phyloP scores from a whole-genome alignment of 2,329 filamentous ascomycete species.

The Beauveria sp. region DNA sequence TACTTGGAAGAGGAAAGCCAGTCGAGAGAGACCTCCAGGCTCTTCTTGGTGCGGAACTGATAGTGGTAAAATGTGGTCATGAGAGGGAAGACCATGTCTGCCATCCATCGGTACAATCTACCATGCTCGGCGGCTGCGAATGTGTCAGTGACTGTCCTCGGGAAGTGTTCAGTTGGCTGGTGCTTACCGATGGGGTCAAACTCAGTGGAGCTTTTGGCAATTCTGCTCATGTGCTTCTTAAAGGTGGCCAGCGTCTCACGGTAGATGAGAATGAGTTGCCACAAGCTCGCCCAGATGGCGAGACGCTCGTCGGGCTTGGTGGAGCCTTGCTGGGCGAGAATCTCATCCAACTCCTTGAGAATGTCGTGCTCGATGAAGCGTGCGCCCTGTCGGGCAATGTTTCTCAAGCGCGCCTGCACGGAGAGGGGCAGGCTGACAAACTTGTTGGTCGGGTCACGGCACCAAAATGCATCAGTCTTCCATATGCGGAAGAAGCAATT shows the following conservation, averaged over 20 bases:
- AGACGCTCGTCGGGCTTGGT: conserved; percentile 32
- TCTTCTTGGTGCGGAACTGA: conserved; percentile 33
- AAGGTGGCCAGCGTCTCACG: conserved; percentile 31
- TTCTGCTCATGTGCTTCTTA: conserved; percentile 21
- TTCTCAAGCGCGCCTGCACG: conserved; percentile 32
- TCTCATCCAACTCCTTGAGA: conserved; percentile 32
- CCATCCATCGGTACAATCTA: conserved; percentile 21
- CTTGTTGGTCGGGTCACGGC: conserved; percentile 30
- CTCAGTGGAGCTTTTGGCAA: conserved; percentile 17
- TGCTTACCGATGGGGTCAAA: conserved; percentile 18
- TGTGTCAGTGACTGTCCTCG: neutral
- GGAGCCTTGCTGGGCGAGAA: conserved; percentile 29
- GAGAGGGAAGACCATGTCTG: conserved; percentile 29
- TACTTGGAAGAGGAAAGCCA: conserved; percentile 26
- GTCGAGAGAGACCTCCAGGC: conserved; percentile 30
- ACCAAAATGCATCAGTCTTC: conserved; percentile 35
- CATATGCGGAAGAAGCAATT: conserved; percentile 44
- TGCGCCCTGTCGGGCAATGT: conserved; percentile 30
- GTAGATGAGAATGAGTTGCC: conserved; percentile 43
- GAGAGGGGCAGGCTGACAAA: conserved; percentile 29
- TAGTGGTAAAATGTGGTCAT: conserved; percentile 33
- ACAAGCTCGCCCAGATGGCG: conserved; percentile 40
- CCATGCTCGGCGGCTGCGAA: conserved; percentile 15
- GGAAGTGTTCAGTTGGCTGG: no score
- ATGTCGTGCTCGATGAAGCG: conserved; percentile 31